A percentile compares a stretch with the other conserved stretches of the same genome.
Evolutionary conservation across 805 yeast species (phyloP).

Genomic region (Cyberlindnera nakhonratchasimensis): DNA sequence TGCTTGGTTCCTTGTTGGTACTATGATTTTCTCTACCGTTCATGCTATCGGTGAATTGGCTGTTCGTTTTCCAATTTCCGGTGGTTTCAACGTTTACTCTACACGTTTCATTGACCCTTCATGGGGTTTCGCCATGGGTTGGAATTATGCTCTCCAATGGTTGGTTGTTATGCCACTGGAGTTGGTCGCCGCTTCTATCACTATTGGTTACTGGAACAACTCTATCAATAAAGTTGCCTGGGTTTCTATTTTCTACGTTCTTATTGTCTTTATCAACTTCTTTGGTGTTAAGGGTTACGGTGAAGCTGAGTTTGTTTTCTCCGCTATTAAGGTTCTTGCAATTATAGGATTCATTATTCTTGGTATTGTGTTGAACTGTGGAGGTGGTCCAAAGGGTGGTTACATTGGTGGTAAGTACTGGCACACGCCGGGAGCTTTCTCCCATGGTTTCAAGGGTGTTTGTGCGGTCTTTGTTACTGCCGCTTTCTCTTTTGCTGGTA

Average conservation of each 20-base stretch:
- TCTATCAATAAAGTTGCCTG: conserved; percentile 44
- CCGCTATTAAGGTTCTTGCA: conserved; percentile 67
- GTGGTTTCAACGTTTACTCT: conserved; percentile 58
- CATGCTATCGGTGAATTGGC: conserved; percentile 55
- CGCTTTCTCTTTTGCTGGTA: conserved; percentile 64
- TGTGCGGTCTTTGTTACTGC: conserved; percentile 59
- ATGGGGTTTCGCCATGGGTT: conserved; percentile 59
- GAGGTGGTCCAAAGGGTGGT: conserved; percentile 52
- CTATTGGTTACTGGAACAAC: conserved; percentile 48
- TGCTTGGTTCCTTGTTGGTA: conserved; percentile 49
- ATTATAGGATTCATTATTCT: conserved; percentile 55
- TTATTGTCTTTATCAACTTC: conserved; percentile 44
- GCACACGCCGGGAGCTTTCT: conserved; percentile 60
- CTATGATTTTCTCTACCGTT: conserved; percentile 54
- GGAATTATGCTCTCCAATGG: conserved; percentile 55
- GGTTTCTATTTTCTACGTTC: conserved; percentile 46
- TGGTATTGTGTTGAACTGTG: conserved; percentile 53
- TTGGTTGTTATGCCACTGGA: conserved; percentile 47
- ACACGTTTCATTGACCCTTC: conserved; percentile 55
- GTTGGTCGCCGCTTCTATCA: conserved; percentile 57
- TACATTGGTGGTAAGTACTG: conserved; percentile 43
- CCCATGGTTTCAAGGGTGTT: conserved; percentile 46
- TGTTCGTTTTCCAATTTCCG: conserved; percentile 64
- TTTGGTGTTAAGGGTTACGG: conserved; percentile 55
- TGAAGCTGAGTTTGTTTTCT: conserved; percentile 50